Percentiles rank a stretch among this genome's conserved stretches.
Conservation (phyloP, 2,329 filamentous ascomycete genomes). For the Bipolaris bicolor region DNA sequence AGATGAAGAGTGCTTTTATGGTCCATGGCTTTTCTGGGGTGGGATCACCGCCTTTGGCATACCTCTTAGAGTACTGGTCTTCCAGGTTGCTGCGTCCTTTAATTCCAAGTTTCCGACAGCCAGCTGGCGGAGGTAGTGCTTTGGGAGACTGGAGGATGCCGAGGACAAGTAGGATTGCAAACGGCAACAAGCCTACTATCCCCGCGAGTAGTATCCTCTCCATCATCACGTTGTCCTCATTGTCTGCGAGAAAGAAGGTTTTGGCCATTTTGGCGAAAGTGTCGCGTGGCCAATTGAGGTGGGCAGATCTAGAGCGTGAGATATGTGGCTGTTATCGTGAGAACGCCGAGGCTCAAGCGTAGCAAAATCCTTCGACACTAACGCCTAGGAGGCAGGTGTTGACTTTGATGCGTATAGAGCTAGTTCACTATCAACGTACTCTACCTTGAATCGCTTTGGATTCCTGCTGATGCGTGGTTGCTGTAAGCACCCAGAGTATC, state of each 20-base stretch:
- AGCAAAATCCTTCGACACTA: slow-evolving; percentile 12
- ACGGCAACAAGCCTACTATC: slow-evolving; percentile 23
- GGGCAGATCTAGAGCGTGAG: neutral
- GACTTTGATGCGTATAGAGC: slow-evolving; percentile 1
- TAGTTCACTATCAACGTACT: neutral
- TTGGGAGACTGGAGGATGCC: slow-evolving; percentile 31
- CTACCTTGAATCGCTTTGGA: neutral
- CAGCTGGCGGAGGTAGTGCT: slow-evolving; percentile 42
- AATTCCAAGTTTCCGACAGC: slow-evolving; percentile 61
- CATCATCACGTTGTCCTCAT: slow-evolving; percentile 22
- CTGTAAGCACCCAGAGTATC: neutral
- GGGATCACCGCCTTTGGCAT: slow-evolving; percentile 44
- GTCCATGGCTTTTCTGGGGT: slow-evolving; percentile 41
- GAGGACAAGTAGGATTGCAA: slow-evolving; percentile 32
- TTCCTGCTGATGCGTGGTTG: neutral
- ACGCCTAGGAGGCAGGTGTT: slow-evolving; percentile 19
- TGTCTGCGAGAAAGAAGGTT: slow-evolving; percentile 22
- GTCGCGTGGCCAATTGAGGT: slow-evolving; percentile 10
- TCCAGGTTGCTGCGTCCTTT: slow-evolving; percentile 58
- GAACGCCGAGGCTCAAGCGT: slow-evolving; percentile 17
- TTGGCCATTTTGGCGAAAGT: slow-evolving; percentile 20
- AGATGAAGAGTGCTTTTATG: slow-evolving; percentile 75
- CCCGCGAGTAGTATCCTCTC: slow-evolving; percentile 26
- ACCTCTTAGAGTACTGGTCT: slow-evolving; percentile 63
- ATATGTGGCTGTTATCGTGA: slow-evolving; percentile 23